Evolutionary conservation across 2,329 filamentous ascomycete species (phyloP).

Genomic region (Metarhizium rileyi): DNA sequence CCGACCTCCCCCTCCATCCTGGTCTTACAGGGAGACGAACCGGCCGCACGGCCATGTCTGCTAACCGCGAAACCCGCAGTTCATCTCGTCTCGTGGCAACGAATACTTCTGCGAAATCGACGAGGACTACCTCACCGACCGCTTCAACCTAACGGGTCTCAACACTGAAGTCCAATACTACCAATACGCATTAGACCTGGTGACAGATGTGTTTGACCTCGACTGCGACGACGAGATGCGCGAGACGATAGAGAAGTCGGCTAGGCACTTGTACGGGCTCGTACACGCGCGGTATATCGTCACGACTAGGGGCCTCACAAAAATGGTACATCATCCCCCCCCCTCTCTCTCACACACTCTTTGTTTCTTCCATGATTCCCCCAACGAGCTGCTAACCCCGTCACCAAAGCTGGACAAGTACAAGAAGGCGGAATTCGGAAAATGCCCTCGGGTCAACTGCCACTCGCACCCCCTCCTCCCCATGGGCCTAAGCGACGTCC

Average conservation of each 20-base stretch:
- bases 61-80: conserved; percentile 42
- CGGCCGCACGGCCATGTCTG: not conserved
- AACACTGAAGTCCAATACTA: conserved; percentile 99
- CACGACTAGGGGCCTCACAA: conserved; percentile 83
- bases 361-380: conserved; percentile 1
- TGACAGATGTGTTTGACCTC: conserved; percentile 96
- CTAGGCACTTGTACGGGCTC: conserved; percentile 86
- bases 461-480: conserved; percentile 86
- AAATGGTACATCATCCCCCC: conserved; percentile 63
- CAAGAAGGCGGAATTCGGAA: conserved; percentile 96
- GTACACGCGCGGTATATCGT: conserved; percentile 97
- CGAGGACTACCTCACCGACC: conserved; percentile 95
- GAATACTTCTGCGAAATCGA: conserved; percentile 99
- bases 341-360: not conserved
- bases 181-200: conserved; percentile 93
- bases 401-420: conserved; percentile 80
- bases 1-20: not conserved
- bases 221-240: conserved; percentile 98
- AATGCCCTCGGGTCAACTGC: conserved; percentile 94
- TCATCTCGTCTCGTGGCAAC: conserved; percentile 94
- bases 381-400: no score
- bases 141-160: conserved; percentile 94
- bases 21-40: not conserved
- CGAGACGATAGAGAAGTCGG: conserved; percentile 95
- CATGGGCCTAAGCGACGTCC: conserved; percentile 85